Evolutionary conservation across 768 basidiomycete species (phyloP).

Genomic region (Mycena galericulata): DNA sequence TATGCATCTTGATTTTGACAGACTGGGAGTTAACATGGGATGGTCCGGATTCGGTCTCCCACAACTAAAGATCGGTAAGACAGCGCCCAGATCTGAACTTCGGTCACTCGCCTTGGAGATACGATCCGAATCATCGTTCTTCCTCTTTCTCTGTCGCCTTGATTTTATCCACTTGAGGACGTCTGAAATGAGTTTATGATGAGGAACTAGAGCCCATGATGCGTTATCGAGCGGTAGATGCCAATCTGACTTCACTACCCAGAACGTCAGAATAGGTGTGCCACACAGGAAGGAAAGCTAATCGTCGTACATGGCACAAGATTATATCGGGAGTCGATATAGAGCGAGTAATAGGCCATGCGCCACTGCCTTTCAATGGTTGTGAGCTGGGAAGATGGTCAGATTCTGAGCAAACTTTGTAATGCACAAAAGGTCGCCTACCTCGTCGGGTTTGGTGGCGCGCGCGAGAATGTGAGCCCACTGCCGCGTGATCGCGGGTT

Average conservation of each 20-base stretch:
- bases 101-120: neutral
- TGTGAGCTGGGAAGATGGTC: neutral
- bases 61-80: neutral
- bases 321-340: constrained; percentile 8
- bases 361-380: neutral
- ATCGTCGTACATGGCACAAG: neutral
- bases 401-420: neutral
- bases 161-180: neutral
- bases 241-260: neutral
- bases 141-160: neutral
- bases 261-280: neutral
- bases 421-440: neutral
- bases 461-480: neutral
- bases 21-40: neutral
- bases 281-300: too few species aligned
- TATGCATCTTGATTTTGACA: neutral
- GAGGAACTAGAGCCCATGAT: neutral
- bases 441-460: neutral
- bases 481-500: neutral
- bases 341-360: neutral
- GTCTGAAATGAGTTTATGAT: neutral
- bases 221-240: neutral
- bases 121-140: too few species aligned
- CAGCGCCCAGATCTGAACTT: neutral
- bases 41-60: neutral